A percentile compares a stretch with the other conserved stretches of the same genome.
phyloP scores from a whole-genome alignment of 2,329 filamentous ascomycete genomes.

The Colletotrichum camelliae region DNA sequence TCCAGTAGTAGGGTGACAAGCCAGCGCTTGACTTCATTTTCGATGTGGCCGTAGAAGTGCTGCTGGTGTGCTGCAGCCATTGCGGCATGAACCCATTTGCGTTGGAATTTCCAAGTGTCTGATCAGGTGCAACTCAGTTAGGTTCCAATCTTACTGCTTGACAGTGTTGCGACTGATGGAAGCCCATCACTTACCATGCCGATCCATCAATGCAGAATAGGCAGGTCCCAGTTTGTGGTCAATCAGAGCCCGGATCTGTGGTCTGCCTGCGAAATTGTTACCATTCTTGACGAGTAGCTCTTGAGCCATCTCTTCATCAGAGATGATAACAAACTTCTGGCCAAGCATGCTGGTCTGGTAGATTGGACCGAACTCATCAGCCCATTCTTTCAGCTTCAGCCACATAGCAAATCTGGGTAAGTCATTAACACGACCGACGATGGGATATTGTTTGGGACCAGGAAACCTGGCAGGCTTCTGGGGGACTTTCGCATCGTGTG shows the following conservation, averaged over 20 bases:
- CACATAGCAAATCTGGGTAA: conserved; percentile 51
- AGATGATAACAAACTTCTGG: conserved; percentile 49
- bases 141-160: neutral
- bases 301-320: conserved; percentile 52
- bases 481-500: neutral
- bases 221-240: conserved; percentile 52
- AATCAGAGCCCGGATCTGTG: conserved; percentile 54
- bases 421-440: conserved; percentile 55
- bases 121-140: neutral
- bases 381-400: conserved; percentile 57
- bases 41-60: conserved; percentile 54
- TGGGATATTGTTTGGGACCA: conserved; percentile 51
- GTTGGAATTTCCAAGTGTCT: conserved; percentile 54
- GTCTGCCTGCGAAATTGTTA: conserved; percentile 55
- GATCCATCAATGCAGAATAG: conserved; percentile 57
- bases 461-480: conserved; percentile 41
- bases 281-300: conserved; percentile 55
- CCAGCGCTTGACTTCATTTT: conserved; percentile 49
- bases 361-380: conserved; percentile 46
- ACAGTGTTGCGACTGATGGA: neutral
- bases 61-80: conserved; percentile 44
- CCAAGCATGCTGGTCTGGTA: conserved; percentile 46
- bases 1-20: conserved; percentile 52
- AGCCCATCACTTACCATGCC: conserved; percentile 44
- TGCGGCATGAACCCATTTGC: conserved; percentile 58